Evolutionary conservation across 2,329 filamentous ascomycete genomes (phyloP), one percentile per base, ranked within the genome.

Genomic region (Alternaria ventricosa): DNA sequence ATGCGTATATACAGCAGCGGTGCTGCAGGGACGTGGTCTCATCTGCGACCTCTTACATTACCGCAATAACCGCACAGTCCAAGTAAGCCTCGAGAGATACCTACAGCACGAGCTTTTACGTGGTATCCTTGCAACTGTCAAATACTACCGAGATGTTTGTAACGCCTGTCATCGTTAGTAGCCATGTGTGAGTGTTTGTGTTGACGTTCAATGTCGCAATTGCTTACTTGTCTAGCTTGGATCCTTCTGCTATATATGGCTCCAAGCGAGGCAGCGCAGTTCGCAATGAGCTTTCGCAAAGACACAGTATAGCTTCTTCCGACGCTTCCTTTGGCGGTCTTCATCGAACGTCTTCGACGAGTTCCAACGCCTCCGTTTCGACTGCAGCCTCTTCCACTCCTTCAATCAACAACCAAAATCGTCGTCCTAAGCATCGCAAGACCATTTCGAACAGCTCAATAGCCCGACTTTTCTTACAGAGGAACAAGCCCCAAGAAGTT

Each of bases 141-240:
- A 43, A 12, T 13, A 46, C 44, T 58, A 57, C n/a, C 56, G 61
- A 54, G 6, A 72, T 73, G 71, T 72, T 71, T 36, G 61, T 60
- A 28, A 67, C 66, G 12, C 70, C 68, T 13, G 60, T 69, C 13
- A 58, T 66, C 18, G 33, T 61, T 12, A 60, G 60, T 6, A 43
- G 62, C 47, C 70, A 68, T 49, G 64, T 69, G 70, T 73, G 33
- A 57, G 70, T 64, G 23, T 18, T 45, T 55, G 44, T 22, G 56
- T 25, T 7, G 46, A 33, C 20, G 20, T 15, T 20, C 3, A 33
- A 30, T 9, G n/a, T 27, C 22, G 7, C n/a, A 43, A 15, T 46
- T 45, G 27, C 69, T 73, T 23, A 72, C 51, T 59, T 23, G 12
- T 13, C 25, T 23, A 72, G 69, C 20, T 51, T 70, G 55, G 65